phyloP scores from a whole-genome alignment of 768 basidiomycete genomes.

The Boletus insuetus region DNA sequence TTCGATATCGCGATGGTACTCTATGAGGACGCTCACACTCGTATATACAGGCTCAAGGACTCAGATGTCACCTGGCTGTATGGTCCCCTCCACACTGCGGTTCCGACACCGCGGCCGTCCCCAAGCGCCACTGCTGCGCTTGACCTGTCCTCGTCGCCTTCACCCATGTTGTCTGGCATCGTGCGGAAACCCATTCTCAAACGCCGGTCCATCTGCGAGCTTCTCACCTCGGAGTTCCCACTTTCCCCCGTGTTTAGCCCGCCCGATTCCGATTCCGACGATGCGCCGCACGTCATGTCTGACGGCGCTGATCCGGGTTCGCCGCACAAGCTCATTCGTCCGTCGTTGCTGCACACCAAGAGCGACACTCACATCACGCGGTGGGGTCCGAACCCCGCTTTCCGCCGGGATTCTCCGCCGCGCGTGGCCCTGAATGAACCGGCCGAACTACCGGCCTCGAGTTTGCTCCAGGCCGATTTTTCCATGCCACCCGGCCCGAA shows the following conservation, averaged over 20 bases:
- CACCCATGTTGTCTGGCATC: conserved; percentile 17
- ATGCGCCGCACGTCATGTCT: conserved; percentile 15
- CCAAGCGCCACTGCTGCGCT: conserved; percentile 36
- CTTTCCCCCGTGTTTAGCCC: conserved; percentile 62
- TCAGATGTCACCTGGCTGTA: conserved; percentile 99
- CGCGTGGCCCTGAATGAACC: conserved; percentile 36
- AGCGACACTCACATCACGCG: conserved; percentile 80
- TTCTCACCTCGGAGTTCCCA: conserved; percentile 74
- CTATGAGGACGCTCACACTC: conserved; percentile 7
- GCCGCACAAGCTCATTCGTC: conserved; percentile 34
- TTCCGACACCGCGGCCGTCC: conserved; percentile 54
- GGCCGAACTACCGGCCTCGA: conserved; percentile 8
- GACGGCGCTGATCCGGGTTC: conserved; percentile 21
- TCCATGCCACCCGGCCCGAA: conserved; percentile 34
- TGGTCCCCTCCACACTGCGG: conserved; percentile 93
- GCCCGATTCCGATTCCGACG: conserved; percentile 51
- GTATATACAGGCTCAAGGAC: conserved; percentile 86
- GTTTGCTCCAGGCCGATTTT: conserved; percentile 18
- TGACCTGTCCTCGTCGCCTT: conserved; percentile 38
- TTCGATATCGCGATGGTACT: no score
- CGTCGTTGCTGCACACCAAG: conserved; percentile 75
- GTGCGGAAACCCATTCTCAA: conserved; percentile 88
- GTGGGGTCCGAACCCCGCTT: conserved; percentile 44
- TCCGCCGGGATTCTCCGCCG: conserved; percentile 70
- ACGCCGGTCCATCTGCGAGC: conserved; percentile 87